Conservation (phyloP, 2,329 filamentous ascomycete genomes). For the Epichloe coenophiala region DNA sequence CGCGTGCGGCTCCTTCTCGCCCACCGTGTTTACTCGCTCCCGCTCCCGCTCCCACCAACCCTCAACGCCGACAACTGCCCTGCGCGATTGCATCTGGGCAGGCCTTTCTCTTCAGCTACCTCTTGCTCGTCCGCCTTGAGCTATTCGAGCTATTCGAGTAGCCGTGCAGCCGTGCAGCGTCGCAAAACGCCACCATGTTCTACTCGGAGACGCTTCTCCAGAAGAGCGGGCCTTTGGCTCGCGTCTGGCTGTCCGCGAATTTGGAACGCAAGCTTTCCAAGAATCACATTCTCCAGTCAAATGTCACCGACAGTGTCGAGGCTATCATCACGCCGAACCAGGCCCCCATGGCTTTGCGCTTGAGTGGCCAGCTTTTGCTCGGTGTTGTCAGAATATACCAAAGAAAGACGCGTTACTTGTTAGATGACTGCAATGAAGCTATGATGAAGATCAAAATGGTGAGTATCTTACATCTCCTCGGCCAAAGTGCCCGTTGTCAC, state of each 20-base stretch:
- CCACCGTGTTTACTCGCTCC: slow-evolving; percentile 18
- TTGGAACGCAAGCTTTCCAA: slow-evolving; percentile 97
- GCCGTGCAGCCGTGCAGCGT: slow-evolving; percentile 14
- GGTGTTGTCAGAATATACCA: slow-evolving; percentile 97
- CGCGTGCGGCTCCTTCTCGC: slow-evolving; percentile 17
- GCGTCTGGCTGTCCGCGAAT: slow-evolving; percentile 96
- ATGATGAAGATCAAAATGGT: slow-evolving; percentile 99
- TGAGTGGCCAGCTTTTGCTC: slow-evolving; percentile 86
- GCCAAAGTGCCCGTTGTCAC: neutral
- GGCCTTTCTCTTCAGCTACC: neutral
- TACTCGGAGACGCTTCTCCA: slow-evolving; percentile 92
- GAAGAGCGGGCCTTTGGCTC: slow-evolving; percentile 92
- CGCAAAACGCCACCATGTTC: slow-evolving; percentile 56
- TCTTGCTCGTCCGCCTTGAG: slow-evolving; percentile 10
- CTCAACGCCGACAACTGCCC: slow-evolving; percentile 5
- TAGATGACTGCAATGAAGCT: slow-evolving; percentile 96
- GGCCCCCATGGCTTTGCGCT: slow-evolving; percentile 83
- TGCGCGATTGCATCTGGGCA: neutral
- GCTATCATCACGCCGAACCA: slow-evolving; percentile 88
- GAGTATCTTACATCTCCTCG: slow-evolving; percentile 13
- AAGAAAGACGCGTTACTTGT: slow-evolving; percentile 85
- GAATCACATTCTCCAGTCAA: slow-evolving; percentile 86
- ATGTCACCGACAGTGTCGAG: slow-evolving; percentile 87
- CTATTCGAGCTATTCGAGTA: slow-evolving; percentile 4
- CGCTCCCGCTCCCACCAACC: neutral